These are phyloP conservation scores for Adiantum capillusveneris DNA, from an alignment of 75 land plant genomes.

Conservation along the genomic window DNA sequence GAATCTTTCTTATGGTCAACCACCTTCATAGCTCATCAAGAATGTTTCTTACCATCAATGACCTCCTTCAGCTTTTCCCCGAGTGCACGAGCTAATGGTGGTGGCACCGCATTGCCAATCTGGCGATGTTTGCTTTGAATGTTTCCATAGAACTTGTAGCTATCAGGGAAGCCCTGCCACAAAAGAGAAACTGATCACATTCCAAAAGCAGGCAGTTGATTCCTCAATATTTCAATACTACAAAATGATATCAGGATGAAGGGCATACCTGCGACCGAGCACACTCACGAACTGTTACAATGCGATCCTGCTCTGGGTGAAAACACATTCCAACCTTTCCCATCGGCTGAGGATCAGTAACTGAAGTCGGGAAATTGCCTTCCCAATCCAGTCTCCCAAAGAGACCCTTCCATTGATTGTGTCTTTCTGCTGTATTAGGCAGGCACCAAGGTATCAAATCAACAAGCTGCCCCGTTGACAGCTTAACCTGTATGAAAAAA, in stretches of 20 bases:
- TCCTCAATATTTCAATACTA: too few relatives aligned
- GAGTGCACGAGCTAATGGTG: slow-evolving; percentile 78
- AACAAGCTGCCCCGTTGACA: slow-evolving; percentile 76
- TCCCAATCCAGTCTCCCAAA: slow-evolving; percentile 98
- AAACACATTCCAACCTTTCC: slow-evolving; percentile 99
- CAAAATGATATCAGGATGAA: too few relatives aligned
- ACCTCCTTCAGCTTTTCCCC: slow-evolving; percentile 87
- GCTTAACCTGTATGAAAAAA: slow-evolving; percentile 42
- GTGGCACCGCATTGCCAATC: slow-evolving; percentile 99
- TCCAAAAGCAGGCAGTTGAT: too few relatives aligned
- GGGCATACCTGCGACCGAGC: slow-evolving; percentile 83
- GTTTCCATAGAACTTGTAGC: slow-evolving; percentile 65
- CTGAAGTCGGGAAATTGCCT: slow-evolving; percentile 96
- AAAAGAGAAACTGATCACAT: too few relatives aligned
- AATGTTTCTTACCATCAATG: slow-evolving; percentile 19
- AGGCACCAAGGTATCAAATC: slow-evolving; percentile 98
- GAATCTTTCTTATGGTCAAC: too few relatives aligned
- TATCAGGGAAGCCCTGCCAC: slow-evolving; percentile 89
- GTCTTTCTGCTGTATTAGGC: slow-evolving; percentile 89
- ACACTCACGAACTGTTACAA: slow-evolving; percentile 96
- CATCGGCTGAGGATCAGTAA: slow-evolving; percentile 99
- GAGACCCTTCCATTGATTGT: slow-evolving; percentile 98
- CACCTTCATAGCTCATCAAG: too few relatives aligned
- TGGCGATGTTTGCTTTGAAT: slow-evolving; percentile 78
- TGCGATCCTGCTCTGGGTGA: slow-evolving; percentile 97